These are phyloP conservation scores for Pestalotiopsis sp. DNA, from an alignment of 2,329 filamentous ascomycete species.

Conservation along the genomic window DNA sequence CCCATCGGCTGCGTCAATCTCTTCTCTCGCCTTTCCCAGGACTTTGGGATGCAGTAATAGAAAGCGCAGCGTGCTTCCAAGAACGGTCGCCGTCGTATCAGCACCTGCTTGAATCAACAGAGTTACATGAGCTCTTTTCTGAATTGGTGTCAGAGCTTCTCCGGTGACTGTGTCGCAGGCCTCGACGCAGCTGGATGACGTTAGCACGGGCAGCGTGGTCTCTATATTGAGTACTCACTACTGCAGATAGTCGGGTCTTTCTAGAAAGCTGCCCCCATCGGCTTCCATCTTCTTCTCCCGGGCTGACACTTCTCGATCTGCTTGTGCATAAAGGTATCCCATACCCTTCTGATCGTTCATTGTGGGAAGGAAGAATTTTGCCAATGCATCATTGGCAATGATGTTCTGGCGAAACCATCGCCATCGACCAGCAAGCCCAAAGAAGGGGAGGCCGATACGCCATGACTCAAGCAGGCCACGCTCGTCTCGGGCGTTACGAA, in stretches of 20 bases:
- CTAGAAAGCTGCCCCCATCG: constrained; percentile 17
- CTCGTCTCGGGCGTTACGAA: constrained; percentile 40
- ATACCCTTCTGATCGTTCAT: constrained; percentile 33
- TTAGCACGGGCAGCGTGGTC: background rate
- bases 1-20: constrained; percentile 9
- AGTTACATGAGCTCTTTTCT: constrained; percentile 30
- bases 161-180: constrained; percentile 28
- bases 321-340: constrained; percentile 40
- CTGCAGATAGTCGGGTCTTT: constrained; percentile 36
- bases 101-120: constrained; percentile 16
- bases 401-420: constrained; percentile 35
- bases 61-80: constrained; percentile 11
- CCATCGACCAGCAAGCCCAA: constrained; percentile 38
- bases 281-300: constrained; percentile 26
- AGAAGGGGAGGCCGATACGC: constrained; percentile 38
- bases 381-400: constrained; percentile 25
- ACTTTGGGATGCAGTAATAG: background rate
- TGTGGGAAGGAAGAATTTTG: constrained; percentile 32
- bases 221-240: constrained; percentile 23
- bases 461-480: constrained; percentile 36
- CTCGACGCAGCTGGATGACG: constrained; percentile 26
- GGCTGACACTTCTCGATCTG: constrained; percentile 31
- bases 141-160: constrained; percentile 16
- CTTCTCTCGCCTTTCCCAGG: constrained; percentile 4
- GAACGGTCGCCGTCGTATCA: constrained; percentile 14